Evolutionary conservation across 1,284 basidiomycete species (phyloP), one percentile per base, ranked within the genome.

Genomic region (Puccinia polysora): DNA sequence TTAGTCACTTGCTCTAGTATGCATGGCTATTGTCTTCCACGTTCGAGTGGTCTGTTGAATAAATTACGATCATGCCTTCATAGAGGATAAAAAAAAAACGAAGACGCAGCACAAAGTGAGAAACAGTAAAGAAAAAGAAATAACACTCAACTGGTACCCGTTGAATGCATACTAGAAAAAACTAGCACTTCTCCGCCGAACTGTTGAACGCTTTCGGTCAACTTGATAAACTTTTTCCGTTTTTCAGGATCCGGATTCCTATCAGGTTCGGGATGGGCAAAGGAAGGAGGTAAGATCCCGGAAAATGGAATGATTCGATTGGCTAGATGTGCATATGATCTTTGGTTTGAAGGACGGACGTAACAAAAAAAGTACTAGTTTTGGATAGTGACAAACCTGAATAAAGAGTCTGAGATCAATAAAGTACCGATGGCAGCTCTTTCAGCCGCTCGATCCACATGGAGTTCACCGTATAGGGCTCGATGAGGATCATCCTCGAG

Each of bases 111-210:
- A n/a, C n/a, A n/a, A n/a, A n/a, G n/a, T n/a, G n/a, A n/a, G n/a
- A n/a, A n/a, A n/a, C n/a, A n/a, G n/a, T n/a, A n/a, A n/a, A n/a
- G n/a, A n/a, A n/a, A n/a, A n/a, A n/a, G n/a, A n/a, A n/a, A n/a
- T n/a, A n/a, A n/a, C n/a, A 49, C 56, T 50, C 58, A 60, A 70
- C 68, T 78, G 25, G 76, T 75, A 23, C 96, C 96, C 30, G 90
- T 91, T 81, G 98, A 95, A 80, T 99, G 96, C 95, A 98, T 97
- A 77, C 91, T 95, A 6, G 92, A 96, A 81, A 98, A 98, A 75
- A 97, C 93, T 55, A 97, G 83, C 4, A 93, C 92, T 78, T 97
- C 92, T 45, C 88, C 96, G 34, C 93, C 91, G 75, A 89, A 91
- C 59, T 86, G 84, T 75, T 89, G 86, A 18, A 97, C 92, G 49